phyloP scores from a whole-genome alignment of 805 yeast species.

The Zygotorulaspora chibaensis region DNA sequence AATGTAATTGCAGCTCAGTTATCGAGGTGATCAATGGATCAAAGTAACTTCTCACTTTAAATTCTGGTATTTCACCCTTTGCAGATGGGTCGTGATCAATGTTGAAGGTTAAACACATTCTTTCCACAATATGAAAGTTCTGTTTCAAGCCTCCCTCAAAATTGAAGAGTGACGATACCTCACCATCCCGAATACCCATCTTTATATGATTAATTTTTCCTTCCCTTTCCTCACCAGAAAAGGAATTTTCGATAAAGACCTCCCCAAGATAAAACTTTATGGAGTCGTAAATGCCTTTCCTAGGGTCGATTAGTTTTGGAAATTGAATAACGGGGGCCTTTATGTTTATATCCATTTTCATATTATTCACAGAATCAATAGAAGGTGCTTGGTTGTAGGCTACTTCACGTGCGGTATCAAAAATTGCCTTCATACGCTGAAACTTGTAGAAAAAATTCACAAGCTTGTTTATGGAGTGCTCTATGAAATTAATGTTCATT shows the following conservation, averaged over 20 bases:
- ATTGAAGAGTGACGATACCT: conserved; percentile 58
- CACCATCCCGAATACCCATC: conserved; percentile 70
- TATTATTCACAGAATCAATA: conserved; percentile 46
- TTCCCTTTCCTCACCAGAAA: conserved; percentile 33
- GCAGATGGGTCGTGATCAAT: conserved; percentile 50
- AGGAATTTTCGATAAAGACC: conserved; percentile 61
- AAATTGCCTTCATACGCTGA: conserved; percentile 80
- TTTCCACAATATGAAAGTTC: conserved; percentile 57
- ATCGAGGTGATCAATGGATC: conserved; percentile 52
- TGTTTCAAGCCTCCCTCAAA: conserved; percentile 46
- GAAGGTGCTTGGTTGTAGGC: conserved; percentile 79
- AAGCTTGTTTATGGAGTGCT: conserved; percentile 69
- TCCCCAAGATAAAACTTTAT: conserved; percentile 80
- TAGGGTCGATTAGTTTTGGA: conserved; percentile 52
- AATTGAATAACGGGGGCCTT: conserved; percentile 81
- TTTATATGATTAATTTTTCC: conserved; percentile 50
- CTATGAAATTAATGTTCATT: conserved; percentile 70
- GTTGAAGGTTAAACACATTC: conserved; percentile 56
- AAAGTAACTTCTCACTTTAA: conserved; percentile 51
- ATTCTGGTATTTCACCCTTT: conserved; percentile 41
- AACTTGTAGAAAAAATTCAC: conserved; percentile 66
- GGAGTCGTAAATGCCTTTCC: conserved; percentile 47
- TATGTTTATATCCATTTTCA: conserved; percentile 67
- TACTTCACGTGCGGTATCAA: conserved; percentile 82
- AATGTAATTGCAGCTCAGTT: conserved; percentile 68